Evolutionary conservation across 192 early-diverging fungal genomes (phyloP).

Genomic region (Coemansia sp.): DNA sequence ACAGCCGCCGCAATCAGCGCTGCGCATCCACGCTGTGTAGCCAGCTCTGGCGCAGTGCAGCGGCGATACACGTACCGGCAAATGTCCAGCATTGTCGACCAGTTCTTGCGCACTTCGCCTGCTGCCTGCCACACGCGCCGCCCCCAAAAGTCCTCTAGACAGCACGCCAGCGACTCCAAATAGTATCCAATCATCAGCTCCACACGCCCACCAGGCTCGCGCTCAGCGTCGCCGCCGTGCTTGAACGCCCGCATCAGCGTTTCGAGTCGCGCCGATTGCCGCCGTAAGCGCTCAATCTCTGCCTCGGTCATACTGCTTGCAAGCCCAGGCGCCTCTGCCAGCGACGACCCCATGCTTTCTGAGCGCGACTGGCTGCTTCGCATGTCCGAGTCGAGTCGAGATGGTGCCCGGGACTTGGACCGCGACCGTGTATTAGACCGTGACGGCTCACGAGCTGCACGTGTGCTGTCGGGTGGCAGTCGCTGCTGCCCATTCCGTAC

Average conservation of each 20-base stretch:
- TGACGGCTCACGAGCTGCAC: neutral
- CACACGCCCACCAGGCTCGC: conserved; percentile 19
- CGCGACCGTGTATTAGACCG: conserved; percentile 6
- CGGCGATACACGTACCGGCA: conserved; percentile 29
- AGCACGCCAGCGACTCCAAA: conserved; percentile 49
- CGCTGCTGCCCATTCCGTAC: neutral
- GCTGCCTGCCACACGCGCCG: conserved; percentile 23
- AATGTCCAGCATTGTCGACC: conserved; percentile 41
- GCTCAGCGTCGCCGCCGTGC: conserved; percentile 45
- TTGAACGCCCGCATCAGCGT: conserved; percentile 40
- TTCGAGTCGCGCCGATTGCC: conserved; percentile 27
- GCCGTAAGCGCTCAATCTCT: conserved; percentile 32
- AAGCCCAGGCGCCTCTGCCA: conserved; percentile 1
- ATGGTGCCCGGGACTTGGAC: conserved; percentile 2
- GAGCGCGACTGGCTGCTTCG: neutral
- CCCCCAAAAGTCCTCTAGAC: conserved; percentile 49
- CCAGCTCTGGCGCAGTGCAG: conserved; percentile 19
- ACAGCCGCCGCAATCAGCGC: conserved; percentile 28
- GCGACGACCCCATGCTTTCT: neutral
- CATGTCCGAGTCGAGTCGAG: neutral
- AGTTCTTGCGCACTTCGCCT: conserved; percentile 38
- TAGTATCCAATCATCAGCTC: conserved; percentile 45
- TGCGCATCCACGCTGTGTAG: conserved; percentile 36
- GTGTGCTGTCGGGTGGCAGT: neutral
- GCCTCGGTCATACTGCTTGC: conserved; percentile 9